Percentiles rank a stretch among this genome's conserved stretches.
These are phyloP conservation scores for Botrytis fragariae DNA, from an alignment of 2,329 filamentous ascomycete species.

Conservation along the genomic window DNA sequence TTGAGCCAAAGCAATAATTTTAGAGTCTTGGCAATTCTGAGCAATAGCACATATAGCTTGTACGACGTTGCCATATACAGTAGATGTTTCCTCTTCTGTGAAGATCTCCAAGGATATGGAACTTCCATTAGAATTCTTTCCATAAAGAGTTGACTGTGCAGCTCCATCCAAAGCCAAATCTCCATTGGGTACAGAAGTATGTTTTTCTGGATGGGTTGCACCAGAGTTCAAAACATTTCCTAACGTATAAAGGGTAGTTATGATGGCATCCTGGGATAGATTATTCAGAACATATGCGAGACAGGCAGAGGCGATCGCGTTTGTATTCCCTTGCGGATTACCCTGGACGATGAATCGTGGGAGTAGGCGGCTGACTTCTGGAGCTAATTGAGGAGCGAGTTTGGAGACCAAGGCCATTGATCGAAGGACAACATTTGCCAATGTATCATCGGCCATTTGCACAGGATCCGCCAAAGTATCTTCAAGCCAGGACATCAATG, in stretches of 20 bases:
- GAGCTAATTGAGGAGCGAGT: constrained; percentile 68
- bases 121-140: constrained; percentile 65
- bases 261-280: constrained; percentile 87
- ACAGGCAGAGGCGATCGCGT: constrained; percentile 77
- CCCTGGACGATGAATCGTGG: constrained; percentile 87
- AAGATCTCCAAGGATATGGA: constrained; percentile 73
- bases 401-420: constrained; percentile 79
- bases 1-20: constrained; percentile 88
- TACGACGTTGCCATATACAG: constrained; percentile 85
- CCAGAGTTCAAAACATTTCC: constrained; percentile 88
- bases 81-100: constrained; percentile 74
- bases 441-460: constrained; percentile 76
- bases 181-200: constrained; percentile 43
- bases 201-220: constrained; percentile 48
- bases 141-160: constrained; percentile 49
- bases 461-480: constrained; percentile 72
- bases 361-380: constrained; percentile 73
- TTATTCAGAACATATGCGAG: constrained; percentile 77
- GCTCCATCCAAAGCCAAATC: constrained; percentile 53
- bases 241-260: constrained; percentile 93
- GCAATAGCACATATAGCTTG: constrained; percentile 92
- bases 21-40: constrained; percentile 75
- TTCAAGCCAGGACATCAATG: constrained; percentile 82
- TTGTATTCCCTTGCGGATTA: constrained; percentile 64
- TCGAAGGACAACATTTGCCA: constrained; percentile 77